phyloP scores from a whole-genome alignment of 306 rosid genomes.

The Quercus suber region DNA sequence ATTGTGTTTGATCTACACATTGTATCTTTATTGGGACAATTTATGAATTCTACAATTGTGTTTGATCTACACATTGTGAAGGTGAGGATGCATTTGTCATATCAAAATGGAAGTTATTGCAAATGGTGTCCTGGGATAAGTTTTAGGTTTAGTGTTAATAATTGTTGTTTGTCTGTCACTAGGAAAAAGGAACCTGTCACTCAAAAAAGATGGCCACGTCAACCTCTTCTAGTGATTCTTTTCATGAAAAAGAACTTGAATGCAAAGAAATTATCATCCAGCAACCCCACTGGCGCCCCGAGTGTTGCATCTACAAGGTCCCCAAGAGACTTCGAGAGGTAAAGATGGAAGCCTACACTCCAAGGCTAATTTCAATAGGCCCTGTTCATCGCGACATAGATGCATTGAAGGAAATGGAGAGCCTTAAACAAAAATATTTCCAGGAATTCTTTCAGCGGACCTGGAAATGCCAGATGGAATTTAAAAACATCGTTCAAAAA shows the following conservation, averaged over 20 bases:
- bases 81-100: too few species aligned
- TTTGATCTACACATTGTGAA: too few species aligned
- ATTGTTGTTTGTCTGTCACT: not conserved
- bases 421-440: not conserved
- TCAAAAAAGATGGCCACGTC: not conserved
- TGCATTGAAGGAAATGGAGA: slow-evolving; percentile 3
- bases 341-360: slow-evolving; percentile 10
- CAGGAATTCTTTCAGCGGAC: not conserved
- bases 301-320: not conserved
- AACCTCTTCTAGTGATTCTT: not conserved
- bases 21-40: too few species aligned
- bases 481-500: not conserved
- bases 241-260: not conserved
- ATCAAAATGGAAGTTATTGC: too few species aligned
- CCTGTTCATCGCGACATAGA: not conserved
- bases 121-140: too few species aligned
- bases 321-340: slow-evolving; percentile 13
- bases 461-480: not conserved
- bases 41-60: too few species aligned
- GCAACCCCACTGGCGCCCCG: not conserved
- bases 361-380: slow-evolving; percentile 23
- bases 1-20: too few species aligned
- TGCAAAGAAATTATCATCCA: not conserved
- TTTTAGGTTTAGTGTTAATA: too few species aligned
- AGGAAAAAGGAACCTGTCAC: not conserved